These are phyloP conservation scores for Cladosporium austrohemisphaericum DNA, from an alignment of 2,329 filamentous ascomycete species.

Conservation along the genomic window DNA sequence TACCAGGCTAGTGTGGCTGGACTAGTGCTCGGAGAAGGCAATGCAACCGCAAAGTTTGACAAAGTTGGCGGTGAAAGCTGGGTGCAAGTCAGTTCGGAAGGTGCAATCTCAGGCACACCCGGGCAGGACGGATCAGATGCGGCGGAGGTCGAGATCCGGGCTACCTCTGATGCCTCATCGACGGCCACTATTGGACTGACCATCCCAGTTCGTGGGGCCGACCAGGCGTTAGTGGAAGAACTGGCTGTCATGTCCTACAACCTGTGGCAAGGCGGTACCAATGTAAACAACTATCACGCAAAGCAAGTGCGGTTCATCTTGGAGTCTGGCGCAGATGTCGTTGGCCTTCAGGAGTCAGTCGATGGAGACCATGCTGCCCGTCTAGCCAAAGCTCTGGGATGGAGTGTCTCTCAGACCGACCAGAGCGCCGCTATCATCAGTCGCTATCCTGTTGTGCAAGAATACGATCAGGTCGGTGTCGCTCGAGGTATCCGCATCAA, in stretches of 20 bases:
- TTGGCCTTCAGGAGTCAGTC: conserved; percentile 10
- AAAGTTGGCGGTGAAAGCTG: not conserved
- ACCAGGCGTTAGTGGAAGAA: not conserved
- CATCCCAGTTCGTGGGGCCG: not conserved
- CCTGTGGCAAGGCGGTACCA: conserved; percentile 7
- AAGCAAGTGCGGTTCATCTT: conserved; percentile 7
- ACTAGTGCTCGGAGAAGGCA: not conserved
- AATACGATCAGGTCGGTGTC: not conserved
- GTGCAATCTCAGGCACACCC: not conserved
- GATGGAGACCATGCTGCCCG: conserved; percentile 5
- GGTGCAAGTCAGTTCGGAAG: not conserved
- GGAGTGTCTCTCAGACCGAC: not conserved
- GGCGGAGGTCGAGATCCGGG: not conserved
- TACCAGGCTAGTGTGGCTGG: not conserved
- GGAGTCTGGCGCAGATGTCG: conserved; percentile 4
- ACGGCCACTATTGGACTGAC: not conserved
- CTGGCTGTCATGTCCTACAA: conserved; percentile 11
- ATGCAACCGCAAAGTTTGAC: not conserved
- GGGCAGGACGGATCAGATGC: no score
- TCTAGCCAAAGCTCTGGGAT: conserved; percentile 1
- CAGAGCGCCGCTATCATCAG: conserved; percentile 5
- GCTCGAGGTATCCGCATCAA: conserved; percentile 6
- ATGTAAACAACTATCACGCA: conserved; percentile 10
- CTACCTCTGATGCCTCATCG: not conserved
- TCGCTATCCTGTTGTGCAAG: not conserved